phyloP scores from a whole-genome alignment of 768 basidiomycete species.

The Tylopilus sp. region DNA sequence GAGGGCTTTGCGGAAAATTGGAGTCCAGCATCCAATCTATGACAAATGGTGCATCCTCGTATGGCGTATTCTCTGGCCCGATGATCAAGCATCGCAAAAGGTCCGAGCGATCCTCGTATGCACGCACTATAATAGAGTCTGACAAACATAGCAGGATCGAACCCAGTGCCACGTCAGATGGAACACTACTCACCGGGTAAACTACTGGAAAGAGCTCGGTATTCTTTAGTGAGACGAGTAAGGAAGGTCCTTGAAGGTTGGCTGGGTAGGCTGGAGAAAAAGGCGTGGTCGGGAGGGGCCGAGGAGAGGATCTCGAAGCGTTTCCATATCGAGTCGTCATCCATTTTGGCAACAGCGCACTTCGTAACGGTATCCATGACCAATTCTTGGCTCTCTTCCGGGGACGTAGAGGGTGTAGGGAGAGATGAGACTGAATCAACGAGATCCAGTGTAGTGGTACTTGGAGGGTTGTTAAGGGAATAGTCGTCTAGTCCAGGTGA shows the following conservation, averaged over 20 bases:
- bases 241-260: constrained; percentile 74
- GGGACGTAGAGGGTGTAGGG: constrained; percentile 30
- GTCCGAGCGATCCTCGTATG: constrained; percentile 87
- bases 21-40: constrained; percentile 92
- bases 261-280: constrained; percentile 54
- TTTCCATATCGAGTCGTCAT: constrained; percentile 57
- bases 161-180: background rate
- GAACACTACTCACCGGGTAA: constrained; percentile 65
- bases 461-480: constrained; percentile 12
- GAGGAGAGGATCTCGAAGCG: constrained; percentile 77
- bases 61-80: constrained; percentile 93
- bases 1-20: constrained; percentile 79
- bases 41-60: constrained; percentile 90
- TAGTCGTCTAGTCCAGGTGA: constrained; percentile 17
- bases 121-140: constrained; percentile 88
- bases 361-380: constrained; percentile 26
- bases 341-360: constrained; percentile 28
- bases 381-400: constrained; percentile 32
- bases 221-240: constrained; percentile 76
- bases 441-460: constrained; percentile 18
- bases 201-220: constrained; percentile 71
- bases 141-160: constrained; percentile 4
- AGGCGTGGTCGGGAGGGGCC: constrained; percentile 83
- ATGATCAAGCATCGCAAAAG: constrained; percentile 86
- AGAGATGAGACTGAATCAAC: constrained; percentile 24